A percentile compares a stretch with the other conserved stretches of the same genome.
phyloP scores from a whole-genome alignment of 805 yeast species.

The Candida awuae region DNA sequence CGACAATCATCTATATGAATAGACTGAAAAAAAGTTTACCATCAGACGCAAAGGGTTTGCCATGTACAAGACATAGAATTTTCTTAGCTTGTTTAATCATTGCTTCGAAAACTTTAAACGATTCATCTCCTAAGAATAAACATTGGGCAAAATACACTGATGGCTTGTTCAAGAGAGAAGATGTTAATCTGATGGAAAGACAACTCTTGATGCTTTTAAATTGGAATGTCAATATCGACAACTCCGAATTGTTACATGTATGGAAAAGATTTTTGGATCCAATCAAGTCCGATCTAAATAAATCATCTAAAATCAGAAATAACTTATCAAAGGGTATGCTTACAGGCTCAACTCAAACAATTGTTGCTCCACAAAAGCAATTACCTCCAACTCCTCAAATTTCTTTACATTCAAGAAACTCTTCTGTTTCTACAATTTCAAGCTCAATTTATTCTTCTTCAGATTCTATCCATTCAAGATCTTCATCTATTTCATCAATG shows the following conservation, averaged over 20 bases:
- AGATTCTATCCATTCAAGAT: slow-evolving; percentile 26
- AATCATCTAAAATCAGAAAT: slow-evolving; percentile 26
- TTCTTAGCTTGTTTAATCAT: slow-evolving; percentile 67
- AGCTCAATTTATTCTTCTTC: slow-evolving; percentile 10
- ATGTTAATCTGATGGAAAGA: slow-evolving; percentile 74
- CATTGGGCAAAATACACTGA: slow-evolving; percentile 80
- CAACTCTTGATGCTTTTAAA: slow-evolving; percentile 59
- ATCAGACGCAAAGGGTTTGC: slow-evolving; percentile 63
- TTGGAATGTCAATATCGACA: slow-evolving; percentile 55
- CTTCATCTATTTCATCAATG: slow-evolving; percentile 25
- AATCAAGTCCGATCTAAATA: slow-evolving; percentile 33
- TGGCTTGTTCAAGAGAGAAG: slow-evolving; percentile 58
- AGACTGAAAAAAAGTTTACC: slow-evolving; percentile 56
- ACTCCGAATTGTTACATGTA: slow-evolving; percentile 35
- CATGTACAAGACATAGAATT: slow-evolving; percentile 74
- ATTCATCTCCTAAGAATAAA: slow-evolving; percentile 65
- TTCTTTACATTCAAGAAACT: slow-evolving; percentile 10
- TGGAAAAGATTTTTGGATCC: slow-evolving; percentile 44
- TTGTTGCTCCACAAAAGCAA: slow-evolving; percentile 13
- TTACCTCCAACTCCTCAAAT: too few relatives aligned
- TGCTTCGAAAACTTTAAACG: slow-evolving; percentile 69
- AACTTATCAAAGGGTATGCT: slow-evolving; percentile 24
- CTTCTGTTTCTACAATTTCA: slow-evolving; percentile 10
- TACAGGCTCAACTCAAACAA: slow-evolving; percentile 25
- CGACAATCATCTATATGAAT: slow-evolving; percentile 62